Base-by-base conservation (phyloP, 2,329 filamentous ascomycete genomes). In the Huntiella bhutanensis region DNA sequence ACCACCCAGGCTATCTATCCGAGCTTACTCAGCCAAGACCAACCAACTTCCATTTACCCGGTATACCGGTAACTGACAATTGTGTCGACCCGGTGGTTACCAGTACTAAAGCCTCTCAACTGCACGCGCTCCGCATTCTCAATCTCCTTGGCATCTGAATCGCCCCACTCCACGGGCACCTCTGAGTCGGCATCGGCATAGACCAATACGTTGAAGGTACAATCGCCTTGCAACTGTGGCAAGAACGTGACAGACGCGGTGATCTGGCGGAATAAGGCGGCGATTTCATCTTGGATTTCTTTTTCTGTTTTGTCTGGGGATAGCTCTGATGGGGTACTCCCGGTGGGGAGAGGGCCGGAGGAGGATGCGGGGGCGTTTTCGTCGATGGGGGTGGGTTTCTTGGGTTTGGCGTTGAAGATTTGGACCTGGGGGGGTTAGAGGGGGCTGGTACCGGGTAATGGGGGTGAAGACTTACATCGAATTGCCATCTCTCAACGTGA, bases 91-190 rank as follows among this genome's bases (percentile, higher is more conserved):
- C 83, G 75, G 61, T 98, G 91, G 56, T 80, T 94, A 53, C 80
- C 86, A 12, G 91, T 98, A 62, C 87, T 95, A 66, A 96, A 98
- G 53, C 88, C 93, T 51, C 91, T 74, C 58, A 98, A 66, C 65
- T 95, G 87, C 28, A 98, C 91, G 59, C 91, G 86, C 68, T 98
- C 91, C 37, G 84, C 88, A 55, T 91, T 83, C 59, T 79, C 70
- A 53, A 98, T 95, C 68, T 98, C 91, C 66, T 94, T 95, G 46
- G 88, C 87, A 62, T 96, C 91, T 54, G 85, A 94, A 64, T 98
- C 91, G 41, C 91, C 91, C 91, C 91, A 98, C 62, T 98, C 91
- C 49, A 98, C 80, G 3, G 91, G 91, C 11, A 98, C 91, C 41
- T 96, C 88, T 49, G 82, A 91, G 62, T 96, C 87, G 13, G 87